These are phyloP conservation scores for Lepidium aucheri DNA, from an alignment of 345 rosid species.

Conservation along the genomic window DNA sequence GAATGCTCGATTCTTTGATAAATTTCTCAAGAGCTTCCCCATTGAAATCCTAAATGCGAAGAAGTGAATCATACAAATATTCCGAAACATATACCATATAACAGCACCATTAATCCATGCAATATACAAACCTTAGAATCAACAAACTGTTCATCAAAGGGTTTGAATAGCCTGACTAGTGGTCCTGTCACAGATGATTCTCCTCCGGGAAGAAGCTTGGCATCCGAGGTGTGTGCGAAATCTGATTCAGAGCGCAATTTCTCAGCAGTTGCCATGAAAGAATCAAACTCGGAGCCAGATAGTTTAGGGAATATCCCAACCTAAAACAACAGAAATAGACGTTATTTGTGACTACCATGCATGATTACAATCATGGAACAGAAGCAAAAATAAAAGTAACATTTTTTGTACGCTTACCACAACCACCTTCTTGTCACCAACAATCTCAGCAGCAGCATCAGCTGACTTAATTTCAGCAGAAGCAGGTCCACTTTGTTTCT, in stretches of 20 bases:
- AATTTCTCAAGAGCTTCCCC: constrained; percentile 72
- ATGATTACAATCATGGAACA: not conserved
- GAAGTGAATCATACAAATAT: not conserved
- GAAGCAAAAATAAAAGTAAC: not conserved
- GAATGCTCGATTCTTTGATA: constrained; percentile 69
- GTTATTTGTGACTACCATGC: not conserved
- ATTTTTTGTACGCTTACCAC: constrained; percentile 45
- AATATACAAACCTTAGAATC: constrained; percentile 61
- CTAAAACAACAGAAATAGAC: constrained; percentile 31
- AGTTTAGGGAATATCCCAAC: constrained; percentile 84
- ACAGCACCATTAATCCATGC: not conserved
- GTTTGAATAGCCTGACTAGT: constrained; percentile 79
- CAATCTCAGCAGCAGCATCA: constrained; percentile 49
- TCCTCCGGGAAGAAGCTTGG: constrained; percentile 81
- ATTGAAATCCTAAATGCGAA: constrained; percentile 56
- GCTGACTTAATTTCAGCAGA: constrained; percentile 67
- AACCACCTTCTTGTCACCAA: constrained; percentile 59
- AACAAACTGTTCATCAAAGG: constrained; percentile 78
- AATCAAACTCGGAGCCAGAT: constrained; percentile 80
- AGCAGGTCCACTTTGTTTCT: constrained; percentile 93
- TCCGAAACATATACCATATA: not conserved
- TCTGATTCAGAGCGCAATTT: constrained; percentile 83
- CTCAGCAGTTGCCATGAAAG: constrained; percentile 57
- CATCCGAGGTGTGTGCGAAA: constrained; percentile 75
- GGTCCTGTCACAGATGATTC: constrained; percentile 79